These are phyloP conservation scores for Alternaria arborescens DNA, from an alignment of 2,329 filamentous ascomycete genomes.

Conservation along the genomic window DNA sequence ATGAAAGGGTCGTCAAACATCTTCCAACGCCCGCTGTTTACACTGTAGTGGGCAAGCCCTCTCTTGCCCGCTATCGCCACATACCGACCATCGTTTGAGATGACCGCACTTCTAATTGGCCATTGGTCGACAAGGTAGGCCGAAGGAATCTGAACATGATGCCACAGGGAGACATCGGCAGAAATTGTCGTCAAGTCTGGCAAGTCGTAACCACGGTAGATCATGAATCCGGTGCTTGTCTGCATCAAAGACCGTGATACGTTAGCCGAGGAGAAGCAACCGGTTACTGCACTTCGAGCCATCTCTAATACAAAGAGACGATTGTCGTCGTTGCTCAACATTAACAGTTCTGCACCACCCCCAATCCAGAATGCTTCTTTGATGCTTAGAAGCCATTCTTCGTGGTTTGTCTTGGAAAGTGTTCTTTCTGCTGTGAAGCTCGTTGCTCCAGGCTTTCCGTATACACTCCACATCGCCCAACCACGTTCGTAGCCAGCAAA, in stretches of 20 bases:
- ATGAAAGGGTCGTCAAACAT: slow-evolving; percentile 82
- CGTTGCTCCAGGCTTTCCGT: slow-evolving; percentile 85
- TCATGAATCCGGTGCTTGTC: slow-evolving; percentile 85
- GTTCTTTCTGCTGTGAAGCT: slow-evolving; percentile 78
- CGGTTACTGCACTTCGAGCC: slow-evolving; percentile 90
- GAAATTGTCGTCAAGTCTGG: slow-evolving; percentile 91
- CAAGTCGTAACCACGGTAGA: slow-evolving; percentile 92
- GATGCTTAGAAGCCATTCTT: slow-evolving; percentile 85
- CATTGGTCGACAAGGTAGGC: slow-evolving; percentile 90
- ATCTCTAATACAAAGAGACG: slow-evolving; percentile 89
- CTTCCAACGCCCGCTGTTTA: slow-evolving; percentile 94
- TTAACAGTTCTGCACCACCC: slow-evolving; percentile 83
- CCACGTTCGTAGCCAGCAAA: slow-evolving; percentile 93
- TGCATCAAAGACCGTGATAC: slow-evolving; percentile 88
- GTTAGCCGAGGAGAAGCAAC: slow-evolving; percentile 91
- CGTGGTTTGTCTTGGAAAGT: slow-evolving; percentile 72
- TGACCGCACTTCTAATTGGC: slow-evolving; percentile 86
- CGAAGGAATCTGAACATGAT: slow-evolving; percentile 85
- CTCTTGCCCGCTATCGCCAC: slow-evolving; percentile 93
- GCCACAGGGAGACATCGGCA: slow-evolving; percentile 93
- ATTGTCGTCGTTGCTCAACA: slow-evolving; percentile 75
- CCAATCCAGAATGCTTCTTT: slow-evolving; percentile 84
- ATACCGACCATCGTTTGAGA: slow-evolving; percentile 92
- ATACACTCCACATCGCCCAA: slow-evolving; percentile 98
- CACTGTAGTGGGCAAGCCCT: slow-evolving; percentile 93